A percentile compares a stretch with the other conserved stretches of the same genome.
Conservation (phyloP, 371 early-diverging fungal species). For the Cokeromyces recurvatus region DNA sequence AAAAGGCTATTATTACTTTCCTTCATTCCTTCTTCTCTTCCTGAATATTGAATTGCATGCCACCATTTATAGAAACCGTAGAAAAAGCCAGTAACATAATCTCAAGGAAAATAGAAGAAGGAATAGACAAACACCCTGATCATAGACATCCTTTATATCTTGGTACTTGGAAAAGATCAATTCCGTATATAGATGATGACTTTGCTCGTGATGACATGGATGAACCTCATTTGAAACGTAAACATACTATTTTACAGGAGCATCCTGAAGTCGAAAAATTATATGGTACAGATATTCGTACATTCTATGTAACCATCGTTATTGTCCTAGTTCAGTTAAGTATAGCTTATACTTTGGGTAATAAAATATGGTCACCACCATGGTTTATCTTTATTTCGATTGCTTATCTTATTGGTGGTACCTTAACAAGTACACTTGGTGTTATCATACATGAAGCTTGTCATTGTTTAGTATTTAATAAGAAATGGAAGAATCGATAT, state of each 20-base stretch:
- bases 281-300: conserved; percentile 79
- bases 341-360: conserved; percentile 79
- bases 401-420: conserved; percentile 83
- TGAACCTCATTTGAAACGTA: conserved; percentile 94
- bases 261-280: conserved; percentile 89
- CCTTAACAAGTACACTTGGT: conserved; percentile 71
- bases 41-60: no score
- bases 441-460: conserved; percentile 91
- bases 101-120: conserved; percentile 3
- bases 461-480: conserved; percentile 75
- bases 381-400: conserved; percentile 53
- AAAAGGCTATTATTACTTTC: no score
- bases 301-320: conserved; percentile 65
- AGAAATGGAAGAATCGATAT: conserved; percentile 72
- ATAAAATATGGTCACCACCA: conserved; percentile 50
- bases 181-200: conserved; percentile 69
- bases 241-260: conserved; percentile 77
- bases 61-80: conserved; percentile 12
- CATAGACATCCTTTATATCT: conserved; percentile 75
- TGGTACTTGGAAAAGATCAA: conserved; percentile 81
- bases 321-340: conserved; percentile 71
- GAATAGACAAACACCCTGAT: conserved; percentile 51
- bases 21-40: no score
- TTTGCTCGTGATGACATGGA: conserved; percentile 86
- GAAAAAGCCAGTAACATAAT: no score